A percentile compares a stretch with the other conserved stretches of the same genome.
These are phyloP conservation scores for Aschersonia sp. DNA, from an alignment of 2,329 filamentous ascomycete genomes.

Conservation along the genomic window DNA sequence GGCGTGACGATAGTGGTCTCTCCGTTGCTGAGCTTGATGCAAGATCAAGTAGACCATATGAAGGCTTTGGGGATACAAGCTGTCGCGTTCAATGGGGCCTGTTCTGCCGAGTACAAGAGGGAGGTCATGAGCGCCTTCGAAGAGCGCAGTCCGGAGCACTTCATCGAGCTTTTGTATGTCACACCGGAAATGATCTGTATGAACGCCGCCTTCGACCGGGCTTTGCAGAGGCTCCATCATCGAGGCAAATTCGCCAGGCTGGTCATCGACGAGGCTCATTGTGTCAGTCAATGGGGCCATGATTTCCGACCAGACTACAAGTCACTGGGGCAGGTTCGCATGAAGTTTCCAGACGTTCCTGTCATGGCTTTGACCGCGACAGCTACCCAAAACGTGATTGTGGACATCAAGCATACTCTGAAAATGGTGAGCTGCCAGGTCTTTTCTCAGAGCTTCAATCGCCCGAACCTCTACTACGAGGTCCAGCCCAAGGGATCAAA, in stretches of 20 bases:
- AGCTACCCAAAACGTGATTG: constrained; percentile 81
- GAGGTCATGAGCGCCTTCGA: constrained; percentile 52
- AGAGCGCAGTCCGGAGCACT: constrained; percentile 52
- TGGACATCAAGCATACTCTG: constrained; percentile 86
- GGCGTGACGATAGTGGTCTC: constrained; percentile 94
- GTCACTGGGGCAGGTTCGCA: constrained; percentile 58
- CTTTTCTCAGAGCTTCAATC: constrained; percentile 89
- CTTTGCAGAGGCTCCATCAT: constrained; percentile 52
- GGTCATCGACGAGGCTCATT: constrained; percentile 98
- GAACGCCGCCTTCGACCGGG: constrained; percentile 52
- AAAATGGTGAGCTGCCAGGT: constrained; percentile 62
- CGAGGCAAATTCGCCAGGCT: constrained; percentile 68
- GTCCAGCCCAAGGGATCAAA: constrained; percentile 57
- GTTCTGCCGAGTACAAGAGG: constrained; percentile 43
- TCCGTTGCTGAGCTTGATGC: constrained; percentile 87
- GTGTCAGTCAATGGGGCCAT: constrained; percentile 97
- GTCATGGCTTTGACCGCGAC: constrained; percentile 94
- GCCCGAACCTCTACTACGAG: constrained; percentile 87
- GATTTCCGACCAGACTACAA: constrained; percentile 97
- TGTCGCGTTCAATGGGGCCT: constrained; percentile 68
- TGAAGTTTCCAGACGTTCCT: constrained; percentile 62
- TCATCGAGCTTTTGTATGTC: constrained; percentile 79
- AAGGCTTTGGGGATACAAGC: constrained; percentile 62
- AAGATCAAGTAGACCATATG: constrained; percentile 85
- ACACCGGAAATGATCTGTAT: constrained; percentile 95